Percentiles rank a stretch among this genome's conserved stretches.
Evolutionary conservation across 192 early-diverging fungal genomes (phyloP).

Genomic region (Lobosporangium transversale): DNA sequence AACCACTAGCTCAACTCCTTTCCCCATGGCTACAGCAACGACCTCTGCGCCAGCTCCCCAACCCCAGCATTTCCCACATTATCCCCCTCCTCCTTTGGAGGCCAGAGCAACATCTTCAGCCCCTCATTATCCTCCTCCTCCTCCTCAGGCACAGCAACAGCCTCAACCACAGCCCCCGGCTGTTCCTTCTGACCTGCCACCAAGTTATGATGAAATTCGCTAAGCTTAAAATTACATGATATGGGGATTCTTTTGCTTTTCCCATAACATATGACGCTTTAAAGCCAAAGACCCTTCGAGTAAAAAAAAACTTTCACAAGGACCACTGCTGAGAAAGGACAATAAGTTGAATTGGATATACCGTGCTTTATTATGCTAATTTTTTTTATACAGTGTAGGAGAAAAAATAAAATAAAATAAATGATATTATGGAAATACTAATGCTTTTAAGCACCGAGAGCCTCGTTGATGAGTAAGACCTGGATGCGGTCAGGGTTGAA

Average conservation of each 20-base stretch:
- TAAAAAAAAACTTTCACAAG: too few relatives aligned
- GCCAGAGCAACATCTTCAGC: not conserved
- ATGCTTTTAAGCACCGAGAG: slow-evolving; percentile 38
- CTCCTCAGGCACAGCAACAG: not conserved
- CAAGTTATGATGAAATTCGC: slow-evolving; percentile 23
- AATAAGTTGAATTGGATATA: not conserved
- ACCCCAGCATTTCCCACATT: not conserved
- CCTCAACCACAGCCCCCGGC: slow-evolving; percentile 1
- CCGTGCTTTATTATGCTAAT: too few relatives aligned
- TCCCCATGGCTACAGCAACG: slow-evolving; percentile 8
- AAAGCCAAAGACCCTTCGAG: too few relatives aligned
- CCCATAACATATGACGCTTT: too few relatives aligned
- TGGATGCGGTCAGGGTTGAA: slow-evolving; percentile 37
- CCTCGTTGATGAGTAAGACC: slow-evolving; percentile 48
- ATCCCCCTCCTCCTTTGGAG: not conserved
- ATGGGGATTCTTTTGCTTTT: too few relatives aligned
- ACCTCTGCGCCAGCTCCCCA: slow-evolving; percentile 8
- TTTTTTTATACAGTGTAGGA: too few relatives aligned
- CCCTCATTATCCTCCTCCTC: not conserved
- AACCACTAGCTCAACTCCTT: not conserved
- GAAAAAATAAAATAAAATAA: not conserved
- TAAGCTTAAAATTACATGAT: too few relatives aligned
- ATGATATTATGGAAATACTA: not conserved
- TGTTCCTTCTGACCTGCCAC: slow-evolving; percentile 35
- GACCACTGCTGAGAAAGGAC: not conserved